Percentiles rank a stretch among this genome's conserved stretches.
phyloP scores from a whole-genome alignment of 2,329 filamentous ascomycete species.

The Ascochyta koolunga region DNA sequence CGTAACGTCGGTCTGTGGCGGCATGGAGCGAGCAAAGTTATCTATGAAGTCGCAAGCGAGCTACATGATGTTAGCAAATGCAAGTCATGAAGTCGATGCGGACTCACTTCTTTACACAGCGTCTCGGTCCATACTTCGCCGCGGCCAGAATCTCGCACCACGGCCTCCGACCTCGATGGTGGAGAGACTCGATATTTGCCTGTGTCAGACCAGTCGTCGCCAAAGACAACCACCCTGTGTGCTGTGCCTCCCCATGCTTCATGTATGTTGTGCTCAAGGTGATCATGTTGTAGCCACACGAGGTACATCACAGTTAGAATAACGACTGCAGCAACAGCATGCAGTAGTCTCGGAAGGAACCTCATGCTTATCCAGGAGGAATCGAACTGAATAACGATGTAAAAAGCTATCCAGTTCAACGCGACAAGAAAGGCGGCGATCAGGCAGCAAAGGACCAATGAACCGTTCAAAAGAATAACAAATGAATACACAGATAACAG shows the following conservation, averaged over 20 bases:
- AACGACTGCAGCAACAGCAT: slow-evolving; percentile 31
- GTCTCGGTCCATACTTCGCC: slow-evolving; percentile 46
- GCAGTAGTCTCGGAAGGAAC: slow-evolving; percentile 40
- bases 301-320: slow-evolving; percentile 40
- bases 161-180: slow-evolving; percentile 28
- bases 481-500: slow-evolving; percentile 1
- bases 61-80: slow-evolving; percentile 35
- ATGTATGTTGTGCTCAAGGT: slow-evolving; percentile 34
- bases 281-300: slow-evolving; percentile 35
- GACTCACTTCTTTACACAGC: slow-evolving; percentile 44
- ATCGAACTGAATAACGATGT: not conserved
- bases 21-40: slow-evolving; percentile 46
- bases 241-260: slow-evolving; percentile 37
- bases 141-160: slow-evolving; percentile 36
- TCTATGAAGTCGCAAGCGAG: slow-evolving; percentile 45
- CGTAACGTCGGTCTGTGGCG: slow-evolving; percentile 22
- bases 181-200: slow-evolving; percentile 43
- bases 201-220: slow-evolving; percentile 49
- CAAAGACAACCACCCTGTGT: slow-evolving; percentile 47
- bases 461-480: slow-evolving; percentile 4
- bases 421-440: not conserved
- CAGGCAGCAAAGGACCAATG: slow-evolving; percentile 8
- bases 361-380: slow-evolving; percentile 29
- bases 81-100: not conserved
- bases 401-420: too few species aligned